Evolutionary conservation across 441 rosid species (phyloP).

Genomic region (Erodium texanum): DNA sequence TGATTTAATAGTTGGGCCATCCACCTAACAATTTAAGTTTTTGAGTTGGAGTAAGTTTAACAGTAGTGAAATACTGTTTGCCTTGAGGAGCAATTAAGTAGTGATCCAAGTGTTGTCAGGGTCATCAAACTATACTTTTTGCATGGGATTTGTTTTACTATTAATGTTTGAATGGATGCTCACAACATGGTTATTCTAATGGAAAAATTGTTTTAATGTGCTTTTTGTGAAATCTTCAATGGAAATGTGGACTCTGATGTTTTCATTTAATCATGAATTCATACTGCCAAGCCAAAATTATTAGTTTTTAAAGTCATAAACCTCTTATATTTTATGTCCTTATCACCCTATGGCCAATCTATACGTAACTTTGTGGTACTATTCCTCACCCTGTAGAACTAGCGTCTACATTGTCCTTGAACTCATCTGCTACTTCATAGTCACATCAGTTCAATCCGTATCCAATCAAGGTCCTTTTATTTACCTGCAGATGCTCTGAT

Average conservation of each 20-base stretch:
- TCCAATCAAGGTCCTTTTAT: neutral
- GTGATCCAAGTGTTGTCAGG: neutral
- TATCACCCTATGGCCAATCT: neutral
- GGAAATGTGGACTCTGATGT: neutral
- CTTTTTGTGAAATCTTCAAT: neutral
- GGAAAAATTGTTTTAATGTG: neutral
- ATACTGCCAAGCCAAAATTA: neutral
- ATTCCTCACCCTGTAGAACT: neutral
- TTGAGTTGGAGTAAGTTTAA: too few relatives aligned
- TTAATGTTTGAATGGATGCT: neutral
- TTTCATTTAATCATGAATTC: neutral
- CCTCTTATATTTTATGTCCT: neutral
- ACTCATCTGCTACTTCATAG: slow-evolving; percentile 2
- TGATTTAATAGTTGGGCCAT: too few relatives aligned
- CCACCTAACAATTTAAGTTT: too few relatives aligned
- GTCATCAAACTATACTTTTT: neutral
- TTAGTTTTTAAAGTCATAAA: neutral
- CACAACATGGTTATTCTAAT: neutral
- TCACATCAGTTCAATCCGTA: slow-evolving; percentile 2
- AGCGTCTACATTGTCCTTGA: neutral
- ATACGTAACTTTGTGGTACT: neutral
- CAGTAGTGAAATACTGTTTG: neutral
- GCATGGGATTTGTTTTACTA: neutral
- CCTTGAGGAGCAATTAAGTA: neutral
- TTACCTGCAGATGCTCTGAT: neutral